Percentiles rank a stretch among this genome's conserved stretches.
Evolutionary conservation across 345 rosid species (phyloP).

Genomic region (Streptanthus diversifolius): DNA sequence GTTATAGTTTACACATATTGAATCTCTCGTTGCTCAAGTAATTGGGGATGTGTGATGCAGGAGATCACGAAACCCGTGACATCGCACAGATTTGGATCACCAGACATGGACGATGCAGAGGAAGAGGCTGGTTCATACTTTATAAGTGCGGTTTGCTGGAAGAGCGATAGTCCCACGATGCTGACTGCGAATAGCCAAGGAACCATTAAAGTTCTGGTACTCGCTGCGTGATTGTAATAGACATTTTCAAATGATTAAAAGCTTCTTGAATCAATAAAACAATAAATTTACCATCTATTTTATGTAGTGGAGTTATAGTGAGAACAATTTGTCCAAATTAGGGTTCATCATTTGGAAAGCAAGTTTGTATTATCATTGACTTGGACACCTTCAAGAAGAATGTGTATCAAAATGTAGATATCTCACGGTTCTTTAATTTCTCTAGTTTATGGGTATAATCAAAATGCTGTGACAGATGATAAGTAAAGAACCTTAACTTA

Average conservation of each 20-base stretch:
- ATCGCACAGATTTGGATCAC: conserved; percentile 85
- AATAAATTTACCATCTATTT: neutral
- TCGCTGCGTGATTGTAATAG: conserved; percentile 53
- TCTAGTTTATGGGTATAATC: neutral
- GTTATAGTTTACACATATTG: neutral
- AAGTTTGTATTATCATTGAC: conserved; percentile 22
- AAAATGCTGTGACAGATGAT: neutral
- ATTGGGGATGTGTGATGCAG: conserved; percentile 37
- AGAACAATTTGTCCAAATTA: neutral
- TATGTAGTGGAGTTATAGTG: conserved; percentile 30
- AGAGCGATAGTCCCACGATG: conserved; percentile 93
- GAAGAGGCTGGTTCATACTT: conserved; percentile 85
- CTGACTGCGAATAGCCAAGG: conserved; percentile 96
- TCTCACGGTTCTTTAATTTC: neutral
- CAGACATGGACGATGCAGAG: conserved; percentile 75
- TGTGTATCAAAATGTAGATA: conserved; percentile 25
- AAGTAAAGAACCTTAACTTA: neutral
- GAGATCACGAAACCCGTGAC: conserved; percentile 83
- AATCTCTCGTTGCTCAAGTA: neutral
- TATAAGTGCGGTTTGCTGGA: conserved; percentile 98
- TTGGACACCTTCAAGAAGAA: neutral
- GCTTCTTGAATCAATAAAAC: conserved; percentile 19
- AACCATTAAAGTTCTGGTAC: conserved; percentile 86
- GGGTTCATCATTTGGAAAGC: conserved; percentile 19
- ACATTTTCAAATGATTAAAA: neutral